phyloP scores from a whole-genome alignment of 78 protist species.

The Emiliania huxleyi region DNA sequence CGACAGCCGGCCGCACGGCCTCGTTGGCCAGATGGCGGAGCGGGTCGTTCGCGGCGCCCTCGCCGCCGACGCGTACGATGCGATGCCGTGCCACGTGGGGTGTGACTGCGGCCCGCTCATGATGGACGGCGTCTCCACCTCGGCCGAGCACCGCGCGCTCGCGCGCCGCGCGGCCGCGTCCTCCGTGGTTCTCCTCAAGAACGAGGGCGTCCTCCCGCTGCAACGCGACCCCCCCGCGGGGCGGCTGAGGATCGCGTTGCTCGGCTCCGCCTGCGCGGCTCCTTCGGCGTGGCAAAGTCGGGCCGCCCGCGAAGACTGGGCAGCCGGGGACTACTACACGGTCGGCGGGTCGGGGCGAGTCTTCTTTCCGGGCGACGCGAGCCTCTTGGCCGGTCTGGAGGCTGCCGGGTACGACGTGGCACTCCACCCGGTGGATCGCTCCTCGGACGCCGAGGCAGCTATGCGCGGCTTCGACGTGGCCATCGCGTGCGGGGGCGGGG shows the following conservation, averaged over 20 bases:
- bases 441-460: background rate
- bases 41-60: constrained; percentile 22
- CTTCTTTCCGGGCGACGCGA: background rate
- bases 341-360: constrained; percentile 7
- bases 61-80: background rate
- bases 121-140: background rate
- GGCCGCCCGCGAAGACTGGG: too few relatives aligned
- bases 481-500: background rate
- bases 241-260: background rate
- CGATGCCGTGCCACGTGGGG: background rate
- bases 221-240: background rate
- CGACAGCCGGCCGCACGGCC: background rate
- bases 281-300: too few relatives aligned
- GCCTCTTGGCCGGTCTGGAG: background rate
- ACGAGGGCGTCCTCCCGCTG: background rate
- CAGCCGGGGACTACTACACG: background rate
- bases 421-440: background rate
- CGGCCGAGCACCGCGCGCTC: background rate
- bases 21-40: constrained; percentile 24
- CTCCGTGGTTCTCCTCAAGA: background rate
- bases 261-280: background rate
- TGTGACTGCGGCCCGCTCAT: background rate
- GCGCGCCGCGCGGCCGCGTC: background rate
- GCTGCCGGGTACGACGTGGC: background rate
- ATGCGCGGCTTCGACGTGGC: background rate